phyloP scores from a whole-genome alignment of 495 filamentous ascomycete genomes.

The Niebla homalea region DNA sequence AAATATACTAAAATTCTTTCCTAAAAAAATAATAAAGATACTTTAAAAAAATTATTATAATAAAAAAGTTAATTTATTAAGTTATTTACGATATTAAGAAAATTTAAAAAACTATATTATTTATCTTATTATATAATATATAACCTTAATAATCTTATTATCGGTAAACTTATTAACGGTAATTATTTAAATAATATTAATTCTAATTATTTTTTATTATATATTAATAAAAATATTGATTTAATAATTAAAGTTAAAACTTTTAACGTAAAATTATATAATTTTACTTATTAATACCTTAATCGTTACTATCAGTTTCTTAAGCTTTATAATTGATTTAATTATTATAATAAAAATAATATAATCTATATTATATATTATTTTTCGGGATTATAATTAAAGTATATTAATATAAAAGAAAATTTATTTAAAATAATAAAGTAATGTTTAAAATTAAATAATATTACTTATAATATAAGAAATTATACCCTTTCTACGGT shows the following conservation, averaged over 20 bases:
- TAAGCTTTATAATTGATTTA: background rate
- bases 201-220: background rate
- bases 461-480: background rate
- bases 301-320: background rate
- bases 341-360: background rate
- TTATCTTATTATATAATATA: no score
- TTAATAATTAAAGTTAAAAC: background rate
- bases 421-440: background rate
- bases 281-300: background rate
- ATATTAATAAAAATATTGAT: background rate
- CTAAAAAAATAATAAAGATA: no score
- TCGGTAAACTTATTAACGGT: background rate
- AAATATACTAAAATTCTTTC: no score
- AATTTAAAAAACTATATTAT: no score
- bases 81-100: background rate
- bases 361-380: background rate
- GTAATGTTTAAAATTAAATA: background rate
- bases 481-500: background rate
- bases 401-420: background rate
- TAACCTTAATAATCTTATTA: no score
- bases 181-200: background rate
- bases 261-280: background rate
- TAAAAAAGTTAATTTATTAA: background rate
- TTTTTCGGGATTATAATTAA: background rate
- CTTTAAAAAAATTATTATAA: no score